Evolutionary conservation across 2,329 filamentous ascomycete genomes (phyloP).

Genomic region (Colletotrichum sp.): DNA sequence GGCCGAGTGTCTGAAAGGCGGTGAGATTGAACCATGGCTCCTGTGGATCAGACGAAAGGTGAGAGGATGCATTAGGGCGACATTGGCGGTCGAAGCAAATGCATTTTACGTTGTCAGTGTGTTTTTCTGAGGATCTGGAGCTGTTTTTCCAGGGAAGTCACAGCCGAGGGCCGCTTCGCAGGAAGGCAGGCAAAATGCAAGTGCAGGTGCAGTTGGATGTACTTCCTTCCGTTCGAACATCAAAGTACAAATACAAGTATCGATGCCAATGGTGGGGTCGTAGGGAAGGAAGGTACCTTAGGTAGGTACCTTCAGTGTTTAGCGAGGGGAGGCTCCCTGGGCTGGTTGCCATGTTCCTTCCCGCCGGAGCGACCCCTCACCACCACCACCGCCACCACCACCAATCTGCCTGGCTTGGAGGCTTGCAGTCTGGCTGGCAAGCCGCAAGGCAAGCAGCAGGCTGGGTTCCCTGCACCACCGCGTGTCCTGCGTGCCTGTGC

Average conservation of each 20-base stretch:
- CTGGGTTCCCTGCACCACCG: background rate
- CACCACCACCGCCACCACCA: background rate
- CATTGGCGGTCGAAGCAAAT: background rate
- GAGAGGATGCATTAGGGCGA: background rate
- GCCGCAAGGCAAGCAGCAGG: background rate
- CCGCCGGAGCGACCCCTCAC: background rate
- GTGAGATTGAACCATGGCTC: background rate
- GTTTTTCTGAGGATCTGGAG: background rate
- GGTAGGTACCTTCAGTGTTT: no score
- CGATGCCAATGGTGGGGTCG: background rate
- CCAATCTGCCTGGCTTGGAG: background rate
- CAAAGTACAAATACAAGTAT: background rate
- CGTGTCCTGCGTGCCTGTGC: background rate
- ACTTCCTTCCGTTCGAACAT: background rate
- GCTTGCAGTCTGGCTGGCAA: background rate
- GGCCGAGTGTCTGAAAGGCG: background rate
- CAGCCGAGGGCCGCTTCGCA: background rate
- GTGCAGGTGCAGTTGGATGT: background rate
- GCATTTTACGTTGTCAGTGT: background rate
- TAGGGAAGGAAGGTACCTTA: no score
- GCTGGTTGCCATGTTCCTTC: background rate
- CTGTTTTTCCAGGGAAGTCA: background rate
- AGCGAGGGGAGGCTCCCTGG: background rate
- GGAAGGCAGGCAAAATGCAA: background rate
- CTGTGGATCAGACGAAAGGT: background rate